Conservation (phyloP, 164 flowering plant species). For the Macadamia integrifolia region DNA sequence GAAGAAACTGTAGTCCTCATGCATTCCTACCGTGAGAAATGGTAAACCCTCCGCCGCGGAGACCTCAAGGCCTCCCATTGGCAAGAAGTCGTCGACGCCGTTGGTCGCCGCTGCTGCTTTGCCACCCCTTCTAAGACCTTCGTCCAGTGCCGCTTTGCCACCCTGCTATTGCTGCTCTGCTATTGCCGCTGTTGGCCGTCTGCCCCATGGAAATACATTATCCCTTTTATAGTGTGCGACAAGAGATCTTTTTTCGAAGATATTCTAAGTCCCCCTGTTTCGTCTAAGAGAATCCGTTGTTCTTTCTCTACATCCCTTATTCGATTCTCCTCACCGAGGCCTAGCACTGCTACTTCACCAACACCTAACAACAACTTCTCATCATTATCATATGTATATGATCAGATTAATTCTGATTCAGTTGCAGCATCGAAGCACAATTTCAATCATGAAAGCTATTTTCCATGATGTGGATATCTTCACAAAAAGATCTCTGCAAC, state of each 20-base stretch:
- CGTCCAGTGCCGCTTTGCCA: conserved; percentile 72
- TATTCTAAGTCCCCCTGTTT: conserved; percentile 24
- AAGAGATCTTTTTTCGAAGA: conserved; percentile 66
- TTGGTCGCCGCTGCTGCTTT: conserved; percentile 30
- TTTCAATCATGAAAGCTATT: conserved; percentile 34
- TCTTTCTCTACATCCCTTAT: conserved; percentile 33
- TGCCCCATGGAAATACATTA: conserved; percentile 14
- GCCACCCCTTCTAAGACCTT: conserved; percentile 40
- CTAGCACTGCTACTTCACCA: not conserved
- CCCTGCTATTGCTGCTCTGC: too few species aligned
- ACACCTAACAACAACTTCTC: conserved; percentile 5
- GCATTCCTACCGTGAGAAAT: conserved; percentile 56
- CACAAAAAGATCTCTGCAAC: too few species aligned
- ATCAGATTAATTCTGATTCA: not conserved
- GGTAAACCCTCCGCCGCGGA: conserved; percentile 66
- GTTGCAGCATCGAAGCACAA: not conserved
- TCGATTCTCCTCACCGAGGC: conserved; percentile 31
- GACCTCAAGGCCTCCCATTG: conserved; percentile 32
- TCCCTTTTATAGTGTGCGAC: conserved; percentile 59
- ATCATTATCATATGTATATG: not conserved
- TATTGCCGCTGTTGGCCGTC: too few species aligned
- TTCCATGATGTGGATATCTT: conserved; percentile 59
- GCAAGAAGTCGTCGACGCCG: conserved; percentile 45
- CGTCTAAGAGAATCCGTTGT: conserved; percentile 44
- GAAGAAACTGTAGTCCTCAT: conserved; percentile 66